Evolutionary conservation across 2,329 filamentous ascomycete species (phyloP).

Genomic region (Calcarisporium arbuscula): DNA sequence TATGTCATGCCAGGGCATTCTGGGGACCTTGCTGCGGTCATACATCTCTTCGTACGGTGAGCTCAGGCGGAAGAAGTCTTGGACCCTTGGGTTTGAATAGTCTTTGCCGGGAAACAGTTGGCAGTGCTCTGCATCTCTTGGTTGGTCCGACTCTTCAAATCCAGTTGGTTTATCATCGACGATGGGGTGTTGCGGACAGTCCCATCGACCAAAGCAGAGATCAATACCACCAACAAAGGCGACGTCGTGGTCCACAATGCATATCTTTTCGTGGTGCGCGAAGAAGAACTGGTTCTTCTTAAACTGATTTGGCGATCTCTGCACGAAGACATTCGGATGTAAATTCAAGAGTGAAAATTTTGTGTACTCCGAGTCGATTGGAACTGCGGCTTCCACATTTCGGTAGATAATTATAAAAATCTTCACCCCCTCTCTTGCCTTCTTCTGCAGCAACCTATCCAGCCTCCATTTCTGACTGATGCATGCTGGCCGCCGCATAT

Average conservation of each 20-base stretch:
- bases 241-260: constrained; percentile 90
- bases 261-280: constrained; percentile 98
- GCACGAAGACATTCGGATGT: constrained; percentile 93
- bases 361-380: constrained; percentile 96
- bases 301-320: constrained; percentile 94
- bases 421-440: constrained; percentile 92
- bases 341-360: constrained; percentile 94
- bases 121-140: constrained; percentile 87
- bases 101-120: constrained; percentile 97
- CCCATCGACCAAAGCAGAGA: constrained; percentile 95
- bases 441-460: constrained; percentile 85
- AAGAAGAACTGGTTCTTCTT: constrained; percentile 99
- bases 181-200: constrained; percentile 86
- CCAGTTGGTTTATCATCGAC: constrained; percentile 93
- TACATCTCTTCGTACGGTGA: constrained; percentile 99
- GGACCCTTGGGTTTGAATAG: constrained; percentile 92
- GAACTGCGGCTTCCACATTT: constrained; percentile 94
- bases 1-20: constrained; percentile 99
- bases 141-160: constrained; percentile 69
- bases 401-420: constrained; percentile 97
- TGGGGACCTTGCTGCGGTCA: constrained; percentile 75
- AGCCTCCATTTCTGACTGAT: constrained; percentile 98
- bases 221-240: constrained; percentile 95
- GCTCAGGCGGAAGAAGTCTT: constrained; percentile 89
- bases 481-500: constrained; percentile 85